These are phyloP conservation scores for Bauhinia variegata DNA, from an alignment of 306 rosid species.

Conservation along the genomic window DNA sequence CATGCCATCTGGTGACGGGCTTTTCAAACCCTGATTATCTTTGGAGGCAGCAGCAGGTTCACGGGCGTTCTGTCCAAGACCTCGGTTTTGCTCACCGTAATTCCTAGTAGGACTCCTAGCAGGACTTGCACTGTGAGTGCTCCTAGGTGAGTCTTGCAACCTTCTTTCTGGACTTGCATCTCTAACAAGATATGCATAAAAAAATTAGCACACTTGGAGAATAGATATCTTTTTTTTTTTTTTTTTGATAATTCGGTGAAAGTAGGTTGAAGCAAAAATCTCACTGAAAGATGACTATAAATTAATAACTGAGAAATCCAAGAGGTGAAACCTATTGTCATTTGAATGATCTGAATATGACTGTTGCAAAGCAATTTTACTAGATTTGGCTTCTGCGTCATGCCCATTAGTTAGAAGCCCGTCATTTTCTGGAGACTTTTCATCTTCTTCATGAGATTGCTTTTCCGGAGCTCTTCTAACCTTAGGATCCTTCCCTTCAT, in stretches of 20 bases:
- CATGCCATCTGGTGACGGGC: slow-evolving; percentile 79
- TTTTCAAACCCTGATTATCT: slow-evolving; percentile 57
- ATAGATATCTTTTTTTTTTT: no score
- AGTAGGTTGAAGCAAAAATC: slow-evolving; percentile 14
- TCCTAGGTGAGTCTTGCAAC: slow-evolving; percentile 40
- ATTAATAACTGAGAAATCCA: slow-evolving; percentile 25
- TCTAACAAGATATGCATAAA: slow-evolving; percentile 45
- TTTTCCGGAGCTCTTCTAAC: slow-evolving; percentile 44
- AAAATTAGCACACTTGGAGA: slow-evolving; percentile 36
- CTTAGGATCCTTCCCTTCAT: slow-evolving; percentile 44
- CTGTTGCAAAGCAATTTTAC: slow-evolving; percentile 47
- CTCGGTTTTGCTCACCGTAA: slow-evolving; percentile 48
- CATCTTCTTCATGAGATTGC: slow-evolving; percentile 82
- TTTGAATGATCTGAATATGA: slow-evolving; percentile 61
- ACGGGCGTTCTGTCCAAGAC: slow-evolving; percentile 51
- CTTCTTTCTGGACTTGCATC: slow-evolving; percentile 49
- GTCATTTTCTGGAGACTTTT: slow-evolving; percentile 71
- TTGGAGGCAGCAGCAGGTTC: slow-evolving; percentile 56
- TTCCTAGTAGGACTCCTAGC: slow-evolving; percentile 45
- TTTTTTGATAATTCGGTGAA: slow-evolving; percentile 5
- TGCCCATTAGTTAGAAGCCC: slow-evolving; percentile 55
- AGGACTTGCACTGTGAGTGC: slow-evolving; percentile 48
- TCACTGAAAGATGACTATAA: background rate
- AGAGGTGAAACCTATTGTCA: slow-evolving; percentile 64
- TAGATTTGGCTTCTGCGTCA: slow-evolving; percentile 50